Base-by-base conservation (phyloP, 2,329 filamentous ascomycete genomes). In the Aphanoascus verrucosus region DNA sequence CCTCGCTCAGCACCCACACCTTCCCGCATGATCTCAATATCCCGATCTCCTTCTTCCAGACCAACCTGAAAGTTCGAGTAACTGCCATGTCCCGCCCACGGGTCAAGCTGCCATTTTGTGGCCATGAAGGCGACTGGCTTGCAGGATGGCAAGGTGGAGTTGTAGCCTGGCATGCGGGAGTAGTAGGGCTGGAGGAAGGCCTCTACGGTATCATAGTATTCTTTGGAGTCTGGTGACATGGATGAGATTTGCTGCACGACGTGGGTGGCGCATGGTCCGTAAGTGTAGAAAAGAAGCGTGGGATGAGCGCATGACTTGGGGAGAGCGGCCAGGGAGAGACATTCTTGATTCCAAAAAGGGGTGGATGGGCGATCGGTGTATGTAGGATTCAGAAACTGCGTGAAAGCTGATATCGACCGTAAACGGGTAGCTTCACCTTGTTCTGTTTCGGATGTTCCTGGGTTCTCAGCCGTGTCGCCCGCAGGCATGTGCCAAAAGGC, bases 11-110 rank as follows among this genome's bases (percentile, higher is more conserved):
- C 32, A 0, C 71, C 72, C 43, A 76, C 62, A 0, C 78, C 78
- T 1, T 68, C 63, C 20, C 80, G 67, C 70, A 84, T 72, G 1
- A 68, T 65, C 65, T 84, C 78, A 46, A 95, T 81, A 64, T 94
- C 86, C 54, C 75, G 72, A 60, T 90, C 86, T 0, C 83, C 87
- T 5, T 80, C 73, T 59, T 80, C 73, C 45, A 91, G 64, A 0
- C 87, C 88, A 14, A 85, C 75, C 62, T 89, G 88, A 69, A 94
- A 94, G 66, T 94, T 94, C 49, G 78, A 80, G 67, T 95, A 95
- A 60, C 83, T 86, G 7, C 90, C 89, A 63, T 84, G 82, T 0
- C 90, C 89, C 0, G 89, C 86, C 32, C 89, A 77, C 14, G 85
- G 81, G 63, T 95, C 89, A 46, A 78, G 78, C 28, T 86, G 76